A percentile compares a stretch with the other conserved stretches of the same genome.
Evolutionary conservation across 73 alveolate species (phyloP).

Genomic region (Paramecium caudatum): DNA sequence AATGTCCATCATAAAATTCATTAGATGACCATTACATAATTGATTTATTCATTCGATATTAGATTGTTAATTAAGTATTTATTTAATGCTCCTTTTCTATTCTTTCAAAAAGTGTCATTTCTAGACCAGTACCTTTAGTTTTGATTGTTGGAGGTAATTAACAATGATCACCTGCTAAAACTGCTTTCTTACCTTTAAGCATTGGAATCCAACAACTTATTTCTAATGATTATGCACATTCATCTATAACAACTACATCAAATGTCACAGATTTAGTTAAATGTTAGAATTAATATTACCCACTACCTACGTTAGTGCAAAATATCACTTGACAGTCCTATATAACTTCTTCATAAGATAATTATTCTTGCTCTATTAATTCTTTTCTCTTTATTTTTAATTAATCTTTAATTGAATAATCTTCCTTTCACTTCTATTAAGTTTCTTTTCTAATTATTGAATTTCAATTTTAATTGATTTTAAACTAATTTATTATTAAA

Average conservation of each 20-base stretch:
- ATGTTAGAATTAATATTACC: conserved; percentile 78
- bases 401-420: conserved; percentile 74
- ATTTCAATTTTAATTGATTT: conserved; percentile 70
- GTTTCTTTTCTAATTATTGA: conserved; percentile 81
- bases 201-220: conserved; percentile 98
- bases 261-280: conserved; percentile 85
- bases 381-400: conserved; percentile 45
- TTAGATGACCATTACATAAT: conserved; percentile 97
- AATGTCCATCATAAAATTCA: conserved; percentile 91
- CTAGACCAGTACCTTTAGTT: conserved; percentile 92
- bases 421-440: conserved; percentile 79
- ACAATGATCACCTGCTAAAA: conserved; percentile 99
- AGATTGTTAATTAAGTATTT: conserved; percentile 86
- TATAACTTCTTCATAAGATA: conserved; percentile 69
- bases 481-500: conserved; percentile 72
- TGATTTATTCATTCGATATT: conserved; percentile 97
- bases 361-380: conserved; percentile 39
- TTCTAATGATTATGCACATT: conserved; percentile 98
- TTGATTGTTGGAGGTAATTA: conserved; percentile 98
- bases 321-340: conserved; percentile 59
- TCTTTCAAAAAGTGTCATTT: conserved; percentile 94
- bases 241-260: conserved; percentile 97
- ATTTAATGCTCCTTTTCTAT: conserved; percentile 75
- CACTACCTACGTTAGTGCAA: conserved; percentile 76
- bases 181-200: conserved; percentile 89